These are phyloP conservation scores for Zostera marina DNA, from an alignment of 116 monocot species.

Conservation along the genomic window DNA sequence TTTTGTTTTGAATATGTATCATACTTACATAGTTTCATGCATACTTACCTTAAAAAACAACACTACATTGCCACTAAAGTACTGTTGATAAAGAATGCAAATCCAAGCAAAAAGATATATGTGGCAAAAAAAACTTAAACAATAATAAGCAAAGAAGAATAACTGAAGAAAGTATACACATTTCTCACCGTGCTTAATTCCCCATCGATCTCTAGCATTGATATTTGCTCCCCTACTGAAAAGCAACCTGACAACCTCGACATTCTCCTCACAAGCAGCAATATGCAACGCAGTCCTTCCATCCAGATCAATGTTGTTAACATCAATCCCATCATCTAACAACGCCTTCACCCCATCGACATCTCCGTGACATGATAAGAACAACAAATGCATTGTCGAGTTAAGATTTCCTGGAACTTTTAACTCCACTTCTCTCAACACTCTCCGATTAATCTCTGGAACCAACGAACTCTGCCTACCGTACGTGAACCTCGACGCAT, in stretches of 20 bases:
- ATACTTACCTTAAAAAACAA: too few relatives aligned
- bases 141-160: not conserved
- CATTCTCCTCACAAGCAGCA: conserved; percentile 66
- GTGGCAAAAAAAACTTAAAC: too few relatives aligned
- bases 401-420: conserved; percentile 63
- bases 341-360: conserved; percentile 38
- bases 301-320: conserved; percentile 80
- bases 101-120: not conserved
- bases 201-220: conserved; percentile 81
- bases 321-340: conserved; percentile 45
- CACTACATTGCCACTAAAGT: too few relatives aligned
- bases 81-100: not conserved
- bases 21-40: too few relatives aligned
- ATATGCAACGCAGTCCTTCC: conserved; percentile 84
- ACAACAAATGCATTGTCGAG: conserved; percentile 76
- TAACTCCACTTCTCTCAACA: conserved; percentile 21
- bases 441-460: conserved; percentile 30
- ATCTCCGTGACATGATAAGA: conserved; percentile 59
- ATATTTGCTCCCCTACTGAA: conserved; percentile 58
- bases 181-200: conserved; percentile 62
- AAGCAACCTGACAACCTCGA: conserved; percentile 53
- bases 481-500: conserved; percentile 32
- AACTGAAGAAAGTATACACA: not conserved
- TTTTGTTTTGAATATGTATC: too few relatives aligned
- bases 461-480: conserved; percentile 83